Evolutionary conservation across 176 grass and related monocot species (phyloP).

Genomic region (Paspalum notatum): DNA sequence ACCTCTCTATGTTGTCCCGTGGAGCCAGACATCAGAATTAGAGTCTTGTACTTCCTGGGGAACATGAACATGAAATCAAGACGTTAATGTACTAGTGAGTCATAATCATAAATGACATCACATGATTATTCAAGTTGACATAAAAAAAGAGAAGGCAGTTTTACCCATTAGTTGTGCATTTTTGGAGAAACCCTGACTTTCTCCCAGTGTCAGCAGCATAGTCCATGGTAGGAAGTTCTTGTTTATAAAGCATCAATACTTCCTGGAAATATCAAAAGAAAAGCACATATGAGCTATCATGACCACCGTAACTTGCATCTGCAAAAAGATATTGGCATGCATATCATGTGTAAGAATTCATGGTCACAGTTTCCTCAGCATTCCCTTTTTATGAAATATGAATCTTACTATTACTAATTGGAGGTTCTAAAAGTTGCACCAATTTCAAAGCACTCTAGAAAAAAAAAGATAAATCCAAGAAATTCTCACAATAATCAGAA

Average conservation of each 20-base stretch:
- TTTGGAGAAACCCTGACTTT: slow-evolving; percentile 79
- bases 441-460: no score
- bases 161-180: slow-evolving; percentile 68
- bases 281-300: neutral
- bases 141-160: slow-evolving; percentile 1
- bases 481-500: no score
- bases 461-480: no score
- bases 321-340: neutral
- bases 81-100: neutral
- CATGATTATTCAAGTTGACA: neutral
- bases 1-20: slow-evolving; percentile 47
- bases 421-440: no score
- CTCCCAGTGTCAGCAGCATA: slow-evolving; percentile 82
- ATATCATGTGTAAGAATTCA: neutral
- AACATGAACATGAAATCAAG: slow-evolving; percentile 29
- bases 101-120: neutral
- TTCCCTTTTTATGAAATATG: neutral
- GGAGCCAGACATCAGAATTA: slow-evolving; percentile 57
- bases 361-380: neutral
- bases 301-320: neutral
- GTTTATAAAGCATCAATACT: slow-evolving; percentile 69
- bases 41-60: slow-evolving; percentile 77
- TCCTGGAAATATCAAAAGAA: slow-evolving; percentile 56
- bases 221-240: slow-evolving; percentile 87
- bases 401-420: no score